Evolutionary conservation across 768 basidiomycete genomes (phyloP), one percentile per base, ranked within the genome.

Genomic region (Mycena alexandri): DNA sequence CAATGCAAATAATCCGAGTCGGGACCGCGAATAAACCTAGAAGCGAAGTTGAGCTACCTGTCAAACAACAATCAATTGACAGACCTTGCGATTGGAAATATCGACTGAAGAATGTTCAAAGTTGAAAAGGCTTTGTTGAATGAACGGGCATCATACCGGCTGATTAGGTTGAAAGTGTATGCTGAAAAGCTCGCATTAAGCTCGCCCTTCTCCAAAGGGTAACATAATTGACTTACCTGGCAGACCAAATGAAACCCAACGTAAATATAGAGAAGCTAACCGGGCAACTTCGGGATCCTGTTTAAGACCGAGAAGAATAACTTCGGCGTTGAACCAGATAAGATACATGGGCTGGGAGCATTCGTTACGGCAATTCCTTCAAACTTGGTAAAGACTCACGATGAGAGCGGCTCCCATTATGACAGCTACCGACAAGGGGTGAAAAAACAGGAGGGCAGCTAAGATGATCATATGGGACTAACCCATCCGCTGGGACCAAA

Each of bases 401-500:
- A 93, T 79, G 14, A 93, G 78, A 13, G 83, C 71, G 16, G 82
- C 79, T 13, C 82, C 77, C 83, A 89, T 86, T 36, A 94, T 86
- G 34, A 95, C 84, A 60, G 81, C 92, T 93, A 48, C 55, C 33
- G 33, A n/a, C 25, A n/a, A 51, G 11, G 16, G 25, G 44, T n/a
- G n/a, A n/a, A n/a, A 38, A 29, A 33, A 29, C 14, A 16, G 48
- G 16, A 11, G 25, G 29, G 13, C 12, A 51, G 25, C 48, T 6
- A 29, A 51, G 29, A 51, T 29, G 19, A n/a, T 10, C 1, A 29
- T 5, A 13, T 2, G 14, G 25, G 3, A 33, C 90, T 50, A 70
- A 92, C 92, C 81, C 93, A 94, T 95, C 69, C 96, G 83, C 77
- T 96, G 95, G 11, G 92, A 79, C 96, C 96, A 97, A 10, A 97